These are phyloP conservation scores for Ambrosiella xylebori DNA, from an alignment of 2,329 filamentous ascomycete species.

Conservation along the genomic window DNA sequence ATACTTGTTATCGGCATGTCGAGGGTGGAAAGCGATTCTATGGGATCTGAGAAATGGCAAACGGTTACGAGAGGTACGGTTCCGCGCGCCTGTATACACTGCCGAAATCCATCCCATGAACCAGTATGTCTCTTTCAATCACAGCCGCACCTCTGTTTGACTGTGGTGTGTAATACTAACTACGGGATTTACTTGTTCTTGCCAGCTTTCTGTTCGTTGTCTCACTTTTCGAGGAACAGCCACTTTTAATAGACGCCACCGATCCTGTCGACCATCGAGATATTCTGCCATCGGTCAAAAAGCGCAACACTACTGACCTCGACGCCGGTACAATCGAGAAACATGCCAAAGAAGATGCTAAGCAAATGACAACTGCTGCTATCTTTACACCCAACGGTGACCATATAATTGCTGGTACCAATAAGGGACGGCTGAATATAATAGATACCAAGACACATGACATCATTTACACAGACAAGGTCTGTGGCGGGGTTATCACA, in stretches of 20 bases:
- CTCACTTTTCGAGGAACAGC: conserved; percentile 85
- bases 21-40: conserved; percentile 90
- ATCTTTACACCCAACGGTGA: conserved; percentile 74
- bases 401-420: conserved; percentile 83
- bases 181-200: not conserved
- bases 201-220: conserved; percentile 66
- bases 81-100: conserved; percentile 86
- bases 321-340: conserved; percentile 62
- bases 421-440: conserved; percentile 90
- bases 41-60: conserved; percentile 69
- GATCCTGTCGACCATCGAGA: conserved; percentile 54
- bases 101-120: conserved; percentile 88
- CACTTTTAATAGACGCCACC: conserved; percentile 68
- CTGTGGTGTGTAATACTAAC: conserved; percentile 14
- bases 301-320: conserved; percentile 50
- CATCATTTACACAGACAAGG: conserved; percentile 76
- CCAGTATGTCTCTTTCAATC: conserved; percentile 38
- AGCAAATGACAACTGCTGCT: conserved; percentile 84
- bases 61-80: conserved; percentile 68
- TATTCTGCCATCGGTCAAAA: conserved; percentile 64
- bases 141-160: not conserved
- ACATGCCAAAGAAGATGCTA: conserved; percentile 77
- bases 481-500: conserved; percentile 76
- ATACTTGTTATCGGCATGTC: conserved; percentile 80
- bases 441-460: conserved; percentile 67